A percentile compares a stretch with the other conserved stretches of the same genome.
Conservation (phyloP, 208 protist genomes). For the Crithidia fasciculata region DNA sequence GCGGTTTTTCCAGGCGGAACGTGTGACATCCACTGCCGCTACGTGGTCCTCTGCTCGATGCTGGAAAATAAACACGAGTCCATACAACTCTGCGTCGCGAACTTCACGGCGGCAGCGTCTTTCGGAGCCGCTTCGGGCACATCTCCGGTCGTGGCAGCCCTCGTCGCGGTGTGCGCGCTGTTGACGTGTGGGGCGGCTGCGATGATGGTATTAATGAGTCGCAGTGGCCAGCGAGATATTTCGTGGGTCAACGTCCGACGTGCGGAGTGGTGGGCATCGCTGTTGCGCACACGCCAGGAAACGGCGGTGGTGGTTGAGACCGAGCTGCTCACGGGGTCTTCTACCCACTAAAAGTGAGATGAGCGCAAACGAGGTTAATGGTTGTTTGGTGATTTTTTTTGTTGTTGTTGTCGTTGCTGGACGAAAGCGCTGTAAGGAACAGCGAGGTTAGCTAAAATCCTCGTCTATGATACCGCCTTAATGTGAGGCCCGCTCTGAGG, state of each 20-base stretch:
- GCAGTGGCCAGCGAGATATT: slow-evolving; percentile 16
- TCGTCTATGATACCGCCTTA: no score
- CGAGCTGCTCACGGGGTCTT: neutral
- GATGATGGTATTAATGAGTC: slow-evolving; percentile 19
- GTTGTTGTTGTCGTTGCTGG: neutral
- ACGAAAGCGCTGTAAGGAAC: no score
- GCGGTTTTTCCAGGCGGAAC: slow-evolving; percentile 37
- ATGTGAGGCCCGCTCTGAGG: no score
- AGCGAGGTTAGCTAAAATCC: no score
- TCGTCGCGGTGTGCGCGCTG: slow-evolving; percentile 10
- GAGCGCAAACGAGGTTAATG: no score
- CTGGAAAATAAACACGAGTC: slow-evolving; percentile 33
- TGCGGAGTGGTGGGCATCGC: slow-evolving; percentile 13
- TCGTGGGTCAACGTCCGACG: neutral
- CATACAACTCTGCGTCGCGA: slow-evolving; percentile 44
- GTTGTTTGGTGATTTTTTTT: neutral
- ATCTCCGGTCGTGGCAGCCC: neutral
- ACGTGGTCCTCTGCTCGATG: slow-evolving; percentile 60
- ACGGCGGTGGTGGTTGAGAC: neutral
- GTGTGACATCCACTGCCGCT: slow-evolving; percentile 62
- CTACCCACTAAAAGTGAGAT: no score
- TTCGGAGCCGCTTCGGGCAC: neutral
- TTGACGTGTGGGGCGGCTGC: neutral
- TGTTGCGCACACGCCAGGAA: neutral
- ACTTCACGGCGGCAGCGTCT: slow-evolving; percentile 5